Conservation (phyloP, 345 rosid genomes). For the Camelina laxa region DNA sequence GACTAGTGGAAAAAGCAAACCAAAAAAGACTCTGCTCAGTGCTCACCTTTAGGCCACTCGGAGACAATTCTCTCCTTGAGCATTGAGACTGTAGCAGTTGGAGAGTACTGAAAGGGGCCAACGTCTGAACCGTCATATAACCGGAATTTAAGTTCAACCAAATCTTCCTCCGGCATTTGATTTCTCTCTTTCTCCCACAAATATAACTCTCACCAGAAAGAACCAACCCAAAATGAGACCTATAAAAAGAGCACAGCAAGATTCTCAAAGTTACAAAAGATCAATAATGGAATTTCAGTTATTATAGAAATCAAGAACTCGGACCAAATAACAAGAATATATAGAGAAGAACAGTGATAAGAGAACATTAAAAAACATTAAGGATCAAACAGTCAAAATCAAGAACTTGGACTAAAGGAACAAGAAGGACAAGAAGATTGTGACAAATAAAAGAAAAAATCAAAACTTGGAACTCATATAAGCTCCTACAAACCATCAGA, state of each 20-base stretch:
- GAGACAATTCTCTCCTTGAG: constrained; percentile 82
- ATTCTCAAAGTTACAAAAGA: not conserved
- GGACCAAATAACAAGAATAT: not conserved
- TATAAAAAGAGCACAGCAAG: constrained; percentile 6
- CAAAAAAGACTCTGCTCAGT: constrained; percentile 8
- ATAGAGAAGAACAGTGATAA: constrained; percentile 2
- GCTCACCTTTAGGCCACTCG: constrained; percentile 88
- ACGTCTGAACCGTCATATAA: constrained; percentile 91
- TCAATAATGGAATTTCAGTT: not conserved
- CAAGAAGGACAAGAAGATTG: not conserved
- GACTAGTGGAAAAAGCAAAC: not conserved
- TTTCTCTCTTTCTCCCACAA: constrained; percentile 36
- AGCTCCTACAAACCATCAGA: not conserved
- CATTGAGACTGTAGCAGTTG: constrained; percentile 72
- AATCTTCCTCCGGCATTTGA: constrained; percentile 84
- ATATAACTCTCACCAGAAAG: constrained; percentile 5
- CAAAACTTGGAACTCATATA: constrained; percentile 21
- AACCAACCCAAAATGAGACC: constrained; percentile 32
- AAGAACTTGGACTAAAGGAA: constrained; percentile 19
- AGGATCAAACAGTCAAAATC: not conserved
- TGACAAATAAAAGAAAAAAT: not conserved
- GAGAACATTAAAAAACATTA: not conserved
- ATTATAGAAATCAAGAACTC: constrained; percentile 18
- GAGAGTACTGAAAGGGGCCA: constrained; percentile 85
- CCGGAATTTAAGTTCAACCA: constrained; percentile 84